These are phyloP conservation scores for Ceratobasidium sp. DNA, from an alignment of 1,284 basidiomycete genomes.

Conservation along the genomic window DNA sequence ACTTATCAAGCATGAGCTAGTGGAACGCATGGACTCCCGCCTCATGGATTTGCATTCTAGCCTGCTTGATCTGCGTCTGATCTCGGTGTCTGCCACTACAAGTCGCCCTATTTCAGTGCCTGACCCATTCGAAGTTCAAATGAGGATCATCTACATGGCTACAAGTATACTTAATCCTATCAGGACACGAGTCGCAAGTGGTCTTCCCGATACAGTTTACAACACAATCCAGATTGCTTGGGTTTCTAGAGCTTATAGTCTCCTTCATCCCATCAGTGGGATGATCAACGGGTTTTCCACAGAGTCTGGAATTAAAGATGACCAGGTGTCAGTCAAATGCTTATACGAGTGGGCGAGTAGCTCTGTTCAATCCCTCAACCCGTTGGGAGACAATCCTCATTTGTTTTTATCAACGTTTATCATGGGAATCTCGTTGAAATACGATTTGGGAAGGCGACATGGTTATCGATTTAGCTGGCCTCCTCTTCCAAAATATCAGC, in stretches of 20 bases:
- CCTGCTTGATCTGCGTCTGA: neutral
- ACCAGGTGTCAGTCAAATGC: neutral
- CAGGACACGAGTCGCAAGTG: neutral
- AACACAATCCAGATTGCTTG: neutral
- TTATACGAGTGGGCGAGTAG: neutral
- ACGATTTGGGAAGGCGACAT: neutral
- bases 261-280: neutral
- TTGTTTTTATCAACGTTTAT: constrained; percentile 1
- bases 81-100: too few relatives aligned
- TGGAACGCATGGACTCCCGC: neutral
- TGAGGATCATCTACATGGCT: neutral
- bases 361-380: neutral
- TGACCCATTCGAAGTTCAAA: neutral
- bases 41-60: neutral
- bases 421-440: neutral
- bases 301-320: neutral
- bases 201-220: neutral
- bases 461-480: neutral
- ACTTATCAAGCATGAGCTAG: neutral
- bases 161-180: neutral
- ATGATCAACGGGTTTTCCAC: neutral
- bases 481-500: neutral
- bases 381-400: neutral
- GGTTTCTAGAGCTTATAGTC: neutral
- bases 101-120: too few relatives aligned